Evolutionary conservation across 805 yeast genomes (phyloP), one percentile per base, ranked within the genome.

Genomic region (Hanseniaspora valbyensis): DNA sequence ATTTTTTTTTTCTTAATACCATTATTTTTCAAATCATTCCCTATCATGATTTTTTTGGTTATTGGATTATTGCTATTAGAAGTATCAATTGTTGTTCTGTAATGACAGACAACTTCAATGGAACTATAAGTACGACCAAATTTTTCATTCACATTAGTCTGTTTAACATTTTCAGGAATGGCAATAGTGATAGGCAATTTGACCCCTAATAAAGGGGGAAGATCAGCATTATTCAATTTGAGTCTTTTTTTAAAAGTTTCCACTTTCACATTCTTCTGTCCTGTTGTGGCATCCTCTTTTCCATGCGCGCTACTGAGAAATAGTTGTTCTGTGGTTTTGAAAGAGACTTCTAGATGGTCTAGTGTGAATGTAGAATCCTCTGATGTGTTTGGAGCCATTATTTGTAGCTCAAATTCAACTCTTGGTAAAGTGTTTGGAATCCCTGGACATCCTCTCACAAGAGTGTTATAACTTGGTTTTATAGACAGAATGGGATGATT

Each of bases 381-480:
- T 8, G 28, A 18, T 44, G 69, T 68, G 12, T 67, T 67, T 0
- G 81, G 73, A 49, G 84, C 66, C 16, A 80, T 29, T 24, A 48
- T 60, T 54, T 78, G 76, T 14, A 80, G 58, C 24, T 70, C 73
- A 8, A 83, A 77, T 49, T 78, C 77, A 2, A 80, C 66, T 26
- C 83, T 69, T 2, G 86, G 85, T 44, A 70, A 62, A 2, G 76
- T 78, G 46, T 77, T 71, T 1, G 81, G 77, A 1, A 80, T 77
- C 0, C 87, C 87, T 0, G 86, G 85, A 62, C 83, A 77, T 2
- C 87, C 87, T 44, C 72, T 65, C 1, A 80, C 76, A 0, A 76
- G 65, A n/a, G 77, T 69, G 26, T 69, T 66, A 42, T 73, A 74
- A 34, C 78, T 70, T 2, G 81, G 75, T 49, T 73, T 74, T 43